Conservation (phyloP, 768 basidiomycete genomes). For the Lactifluus rugatus region DNA sequence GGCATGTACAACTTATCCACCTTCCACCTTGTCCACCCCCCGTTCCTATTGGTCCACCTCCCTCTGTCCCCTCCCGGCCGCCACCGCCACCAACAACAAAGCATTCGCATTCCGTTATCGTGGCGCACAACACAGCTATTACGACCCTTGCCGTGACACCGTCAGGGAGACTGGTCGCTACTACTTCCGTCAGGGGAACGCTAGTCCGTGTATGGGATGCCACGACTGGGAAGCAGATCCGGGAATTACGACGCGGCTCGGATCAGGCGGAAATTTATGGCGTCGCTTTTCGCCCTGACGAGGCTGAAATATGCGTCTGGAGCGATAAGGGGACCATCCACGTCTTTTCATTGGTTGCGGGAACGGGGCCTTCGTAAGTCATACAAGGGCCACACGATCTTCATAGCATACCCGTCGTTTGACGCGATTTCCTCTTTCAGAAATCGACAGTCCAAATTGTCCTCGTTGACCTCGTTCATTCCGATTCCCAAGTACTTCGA, state of each 20-base stretch:
- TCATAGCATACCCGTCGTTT: not conserved
- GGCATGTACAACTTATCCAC: slow-evolving; percentile 82
- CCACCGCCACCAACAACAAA: slow-evolving; percentile 49
- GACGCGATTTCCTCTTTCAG: slow-evolving; percentile 36
- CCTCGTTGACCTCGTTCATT: slow-evolving; percentile 68
- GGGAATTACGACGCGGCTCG: slow-evolving; percentile 76
- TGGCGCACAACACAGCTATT: slow-evolving; percentile 72
- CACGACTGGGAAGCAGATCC: slow-evolving; percentile 55
- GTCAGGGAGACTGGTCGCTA: slow-evolving; percentile 73
- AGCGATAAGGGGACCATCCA: slow-evolving; percentile 95
- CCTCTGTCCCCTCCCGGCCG: slow-evolving; percentile 41
- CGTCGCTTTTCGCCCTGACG: slow-evolving; percentile 79
- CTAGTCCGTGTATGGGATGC: slow-evolving; percentile 84
- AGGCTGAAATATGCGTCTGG: slow-evolving; percentile 82
- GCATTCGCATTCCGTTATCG: slow-evolving; percentile 70
- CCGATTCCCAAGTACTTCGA: slow-evolving; percentile 85
- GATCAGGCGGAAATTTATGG: slow-evolving; percentile 91
- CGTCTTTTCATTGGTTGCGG: slow-evolving; percentile 61
- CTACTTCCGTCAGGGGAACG: slow-evolving; percentile 76
- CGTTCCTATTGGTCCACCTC: slow-evolving; percentile 44
- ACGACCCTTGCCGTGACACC: slow-evolving; percentile 69
- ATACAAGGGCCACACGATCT: not conserved
- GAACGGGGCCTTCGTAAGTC: slow-evolving; percentile 57
- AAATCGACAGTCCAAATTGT: slow-evolving; percentile 79
- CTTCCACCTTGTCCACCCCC: slow-evolving; percentile 70